Conservation (phyloP, 148 eudicot genomes). For the Vaccinium vitisidaea region DNA sequence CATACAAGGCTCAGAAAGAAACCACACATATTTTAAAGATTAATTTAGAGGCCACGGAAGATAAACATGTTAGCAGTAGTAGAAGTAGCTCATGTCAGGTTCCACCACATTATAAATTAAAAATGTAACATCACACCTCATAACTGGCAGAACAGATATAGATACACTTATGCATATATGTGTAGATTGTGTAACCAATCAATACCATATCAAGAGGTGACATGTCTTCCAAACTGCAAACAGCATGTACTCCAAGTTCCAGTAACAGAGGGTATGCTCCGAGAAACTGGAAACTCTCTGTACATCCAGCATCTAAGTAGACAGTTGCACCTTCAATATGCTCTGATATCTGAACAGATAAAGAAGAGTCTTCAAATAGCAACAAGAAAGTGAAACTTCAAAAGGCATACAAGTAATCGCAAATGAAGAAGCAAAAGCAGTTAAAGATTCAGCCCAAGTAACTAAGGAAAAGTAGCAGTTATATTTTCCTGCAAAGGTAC, state of each 20-base stretch:
- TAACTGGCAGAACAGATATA: background rate
- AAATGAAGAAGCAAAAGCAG: background rate
- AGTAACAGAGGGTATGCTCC: constrained; percentile 78
- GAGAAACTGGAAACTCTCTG: constrained; percentile 85
- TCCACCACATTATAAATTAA: background rate
- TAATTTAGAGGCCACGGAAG: background rate
- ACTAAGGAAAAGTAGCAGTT: background rate
- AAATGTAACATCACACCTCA: background rate
- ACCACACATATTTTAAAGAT: background rate
- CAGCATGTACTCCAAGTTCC: constrained; percentile 75
- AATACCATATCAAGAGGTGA: constrained; percentile 74
- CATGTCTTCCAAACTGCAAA: constrained; percentile 92
- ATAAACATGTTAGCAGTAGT: background rate
- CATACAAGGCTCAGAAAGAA: background rate
- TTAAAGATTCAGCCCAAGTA: background rate
- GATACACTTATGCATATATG: background rate
- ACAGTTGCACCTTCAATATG: constrained; percentile 66
- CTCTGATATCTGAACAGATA: constrained; percentile 60
- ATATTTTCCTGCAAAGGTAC: background rate
- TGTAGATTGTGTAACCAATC: background rate
- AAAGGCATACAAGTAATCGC: background rate
- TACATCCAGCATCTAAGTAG: constrained; percentile 90
- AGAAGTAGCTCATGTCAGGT: background rate
- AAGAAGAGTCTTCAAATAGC: background rate
- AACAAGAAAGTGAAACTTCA: background rate